These are phyloP conservation scores for Castanea mollissima DNA, from an alignment of 306 rosid species.

Conservation along the genomic window DNA sequence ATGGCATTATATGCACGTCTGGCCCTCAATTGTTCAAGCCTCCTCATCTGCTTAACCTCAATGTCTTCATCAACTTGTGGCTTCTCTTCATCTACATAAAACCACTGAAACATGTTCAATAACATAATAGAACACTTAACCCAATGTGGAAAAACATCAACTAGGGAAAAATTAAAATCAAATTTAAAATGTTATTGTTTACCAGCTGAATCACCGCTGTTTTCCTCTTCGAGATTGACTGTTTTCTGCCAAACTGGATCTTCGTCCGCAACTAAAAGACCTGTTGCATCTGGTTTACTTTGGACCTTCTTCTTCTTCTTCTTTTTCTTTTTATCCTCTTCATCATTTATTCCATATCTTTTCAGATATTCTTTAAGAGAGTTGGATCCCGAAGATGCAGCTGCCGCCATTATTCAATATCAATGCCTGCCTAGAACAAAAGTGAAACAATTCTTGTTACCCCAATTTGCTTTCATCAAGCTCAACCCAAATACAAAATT, in stretches of 20 bases:
- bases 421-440: constrained; percentile 3
- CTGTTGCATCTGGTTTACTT: constrained; percentile 40
- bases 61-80: constrained; percentile 77
- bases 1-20: constrained; percentile 60
- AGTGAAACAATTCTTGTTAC: too few relatives aligned
- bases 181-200: neutral
- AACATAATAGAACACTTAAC: neutral
- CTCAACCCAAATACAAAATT: too few relatives aligned
- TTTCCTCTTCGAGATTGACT: constrained; percentile 59
- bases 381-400: constrained; percentile 36
- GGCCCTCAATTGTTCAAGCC: constrained; percentile 75
- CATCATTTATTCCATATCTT: constrained; percentile 56
- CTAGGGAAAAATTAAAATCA: neutral
- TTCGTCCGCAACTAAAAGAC: constrained; percentile 72
- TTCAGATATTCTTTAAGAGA: constrained; percentile 76
- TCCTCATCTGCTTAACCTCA: constrained; percentile 84
- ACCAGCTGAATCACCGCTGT: constrained; percentile 50
- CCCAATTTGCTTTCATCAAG: too few relatives aligned
- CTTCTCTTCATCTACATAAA: constrained; percentile 57
- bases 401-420: constrained; percentile 33
- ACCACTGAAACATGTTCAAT: constrained; percentile 2
- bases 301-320: constrained; percentile 40
- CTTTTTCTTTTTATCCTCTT: constrained; percentile 46
- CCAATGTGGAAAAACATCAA: neutral
- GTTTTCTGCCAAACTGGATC: constrained; percentile 93